Base-by-base conservation (phyloP, 345 rosid species). In the Bretschneidera sinensis region DNA sequence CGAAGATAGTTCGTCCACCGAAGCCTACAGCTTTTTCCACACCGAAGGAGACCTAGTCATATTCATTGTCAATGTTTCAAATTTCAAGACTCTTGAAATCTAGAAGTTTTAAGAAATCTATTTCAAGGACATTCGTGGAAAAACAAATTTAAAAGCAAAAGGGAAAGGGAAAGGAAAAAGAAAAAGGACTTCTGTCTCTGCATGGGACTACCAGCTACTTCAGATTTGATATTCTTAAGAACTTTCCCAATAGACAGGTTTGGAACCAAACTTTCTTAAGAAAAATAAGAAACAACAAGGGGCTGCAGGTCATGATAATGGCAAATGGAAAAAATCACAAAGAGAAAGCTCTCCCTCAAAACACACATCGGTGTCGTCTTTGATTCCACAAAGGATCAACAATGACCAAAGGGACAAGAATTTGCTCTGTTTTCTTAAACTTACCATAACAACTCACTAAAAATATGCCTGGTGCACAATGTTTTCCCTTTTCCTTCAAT, bases 1-100 rank as follows among this genome's bases (percentile, higher is more conserved):
- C 78, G 73, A 25, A 79, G 80, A 67, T 79, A 79, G 66, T 79
- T 75, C 31, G 53, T 66, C 83, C 80, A 75, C 49, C 80, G 67
- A 20, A 78, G 80, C 23, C 83, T 60, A 28, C 80, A 72, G 24
- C 83, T 79, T 67, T 75, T 79, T 9, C 83, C 80, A 34, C 80
- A 72, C 25, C 83, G 68, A 25, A 24, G 68, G 1, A 79, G 55
- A 15, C 80, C 80, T 55, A 22, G n/a, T 17, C 24, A 28, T 24
- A 1, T 17, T 45, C 62, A 35, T 16, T n/a, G 11, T 15, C 21
- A n/a, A 63, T 43, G 13, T 3, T 48, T 2, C 7, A 47, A 10
- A 4, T 19, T 1, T 11, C 19, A 31, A 24, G 16, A 10, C n/a
- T 20, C 17, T 20, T 16, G 14, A 28, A 39, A 24, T 8, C 21